A percentile compares a stretch with the other conserved stretches of the same genome.
Conservation (phyloP, 129 eudicot species). For the Helichrysum umbraculigerum region DNA sequence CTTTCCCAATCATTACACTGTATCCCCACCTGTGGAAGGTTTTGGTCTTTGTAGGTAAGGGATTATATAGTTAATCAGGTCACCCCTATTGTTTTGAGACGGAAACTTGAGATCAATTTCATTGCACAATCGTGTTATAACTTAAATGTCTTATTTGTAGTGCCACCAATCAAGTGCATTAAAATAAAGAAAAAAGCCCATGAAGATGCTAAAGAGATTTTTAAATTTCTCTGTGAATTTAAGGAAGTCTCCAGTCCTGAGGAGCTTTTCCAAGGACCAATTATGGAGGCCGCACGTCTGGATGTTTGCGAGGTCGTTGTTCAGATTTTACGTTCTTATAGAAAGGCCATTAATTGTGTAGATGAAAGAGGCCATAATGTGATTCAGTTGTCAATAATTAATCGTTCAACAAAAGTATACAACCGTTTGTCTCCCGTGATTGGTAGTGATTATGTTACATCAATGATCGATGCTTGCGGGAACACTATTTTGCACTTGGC, state of each 20-base stretch:
- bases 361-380: not conserved
- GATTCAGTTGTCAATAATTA: not conserved
- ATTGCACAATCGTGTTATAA: not conserved
- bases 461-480: not conserved
- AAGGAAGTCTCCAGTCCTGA: no score
- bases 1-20: not conserved
- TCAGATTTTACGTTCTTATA: not conserved
- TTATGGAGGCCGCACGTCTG: not conserved
- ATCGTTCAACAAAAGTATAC: slow-evolving; percentile 18
- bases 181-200: slow-evolving; percentile 1
- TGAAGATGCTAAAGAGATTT: not conserved
- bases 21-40: slow-evolving; percentile 16
- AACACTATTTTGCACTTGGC: slow-evolving; percentile 30
- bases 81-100: no score
- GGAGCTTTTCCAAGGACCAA: no score
- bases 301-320: slow-evolving; percentile 4
- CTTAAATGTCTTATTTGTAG: not conserved
- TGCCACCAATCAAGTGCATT: not conserved
- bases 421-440: slow-evolving; percentile 2
- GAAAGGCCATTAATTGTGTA: not conserved
- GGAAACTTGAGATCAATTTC: not conserved
- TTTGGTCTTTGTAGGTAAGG: not conserved
- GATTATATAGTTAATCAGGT: not conserved
- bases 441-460: not conserved
- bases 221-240: slow-evolving; percentile 10